Evolutionary conservation across 352 stramenopile species (phyloP).

Genomic region (Globisporangium echinulatum): DNA sequence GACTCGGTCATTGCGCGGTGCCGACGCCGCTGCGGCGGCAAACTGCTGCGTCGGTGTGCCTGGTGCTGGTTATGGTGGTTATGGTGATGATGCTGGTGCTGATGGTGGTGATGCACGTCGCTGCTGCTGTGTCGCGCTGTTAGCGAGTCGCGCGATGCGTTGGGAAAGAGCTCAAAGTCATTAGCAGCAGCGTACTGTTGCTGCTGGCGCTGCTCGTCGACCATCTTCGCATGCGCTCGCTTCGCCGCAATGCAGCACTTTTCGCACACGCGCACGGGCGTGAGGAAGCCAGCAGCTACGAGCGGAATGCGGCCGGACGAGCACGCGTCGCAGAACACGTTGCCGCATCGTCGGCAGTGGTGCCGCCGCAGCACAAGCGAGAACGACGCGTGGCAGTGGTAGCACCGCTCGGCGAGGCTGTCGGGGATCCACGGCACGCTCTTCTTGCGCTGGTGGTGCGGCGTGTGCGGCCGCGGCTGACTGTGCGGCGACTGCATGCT

Average conservation of each 20-base stretch:
- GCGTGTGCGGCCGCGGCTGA: conserved; percentile 4
- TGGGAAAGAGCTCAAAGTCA: conserved; percentile 1
- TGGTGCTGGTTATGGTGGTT: not conserved
- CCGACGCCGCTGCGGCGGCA: conserved; percentile 7
- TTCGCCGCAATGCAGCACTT: conserved; percentile 71
- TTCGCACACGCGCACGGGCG: conserved; percentile 72
- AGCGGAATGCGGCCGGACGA: conserved; percentile 75
- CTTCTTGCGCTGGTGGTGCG: conserved; percentile 23
- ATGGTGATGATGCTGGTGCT: not conserved
- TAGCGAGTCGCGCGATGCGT: conserved; percentile 1
- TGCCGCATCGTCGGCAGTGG: conserved; percentile 84
- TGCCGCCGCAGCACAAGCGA: conserved; percentile 76
- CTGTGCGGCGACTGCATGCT: conserved; percentile 18
- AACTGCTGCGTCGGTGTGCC: conserved; percentile 4
- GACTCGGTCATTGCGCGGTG: conserved; percentile 15
- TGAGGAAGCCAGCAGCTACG: conserved; percentile 54
- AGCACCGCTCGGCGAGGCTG: conserved; percentile 71
- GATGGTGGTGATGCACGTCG: not conserved
- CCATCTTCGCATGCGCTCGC: conserved; percentile 60
- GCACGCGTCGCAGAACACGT: conserved; percentile 88
- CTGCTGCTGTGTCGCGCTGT: conserved; percentile 1
- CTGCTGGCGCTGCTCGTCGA: conserved; percentile 38
- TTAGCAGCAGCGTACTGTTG: conserved; percentile 10
- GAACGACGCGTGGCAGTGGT: conserved; percentile 57
- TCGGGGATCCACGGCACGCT: conserved; percentile 80